Evolutionary conservation across 139 green algal species (phyloP).

Genomic region (Ettlia oleoabundans): DNA sequence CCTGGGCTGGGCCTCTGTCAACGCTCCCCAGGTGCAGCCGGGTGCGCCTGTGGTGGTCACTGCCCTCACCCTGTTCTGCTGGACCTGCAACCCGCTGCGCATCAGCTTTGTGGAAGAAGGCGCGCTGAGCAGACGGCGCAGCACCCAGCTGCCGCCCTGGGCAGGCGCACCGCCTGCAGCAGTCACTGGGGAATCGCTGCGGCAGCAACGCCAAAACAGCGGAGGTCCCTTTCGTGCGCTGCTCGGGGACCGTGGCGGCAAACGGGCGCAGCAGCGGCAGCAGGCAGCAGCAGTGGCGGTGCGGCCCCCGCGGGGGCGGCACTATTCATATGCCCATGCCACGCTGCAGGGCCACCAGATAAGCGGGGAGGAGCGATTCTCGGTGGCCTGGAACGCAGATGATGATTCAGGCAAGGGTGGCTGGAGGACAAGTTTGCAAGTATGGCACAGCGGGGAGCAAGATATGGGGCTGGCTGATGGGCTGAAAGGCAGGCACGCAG

Average conservation of each 20-base stretch:
- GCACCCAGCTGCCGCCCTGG: conserved; percentile 5
- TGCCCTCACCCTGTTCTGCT: conserved; percentile 38
- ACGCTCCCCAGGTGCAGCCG: conserved; percentile 16
- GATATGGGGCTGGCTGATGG: too few species aligned
- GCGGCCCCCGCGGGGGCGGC: background rate
- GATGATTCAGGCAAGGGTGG: conserved; percentile 19
- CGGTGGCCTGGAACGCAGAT: conserved; percentile 35
- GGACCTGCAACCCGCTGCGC: conserved; percentile 43
- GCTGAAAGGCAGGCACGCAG: too few species aligned
- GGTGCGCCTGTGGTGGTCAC: conserved; percentile 38
- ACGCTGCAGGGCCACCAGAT: conserved; percentile 48
- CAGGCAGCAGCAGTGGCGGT: background rate
- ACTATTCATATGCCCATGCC: conserved; percentile 37
- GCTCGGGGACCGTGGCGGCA: background rate
- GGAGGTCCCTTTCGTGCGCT: too few species aligned
- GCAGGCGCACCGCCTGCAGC: background rate
- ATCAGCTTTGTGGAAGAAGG: conserved; percentile 40
- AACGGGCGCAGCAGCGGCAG: background rate
- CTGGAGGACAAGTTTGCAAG: too few species aligned
- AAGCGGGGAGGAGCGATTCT: conserved; percentile 44
- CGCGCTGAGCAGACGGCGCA: background rate
- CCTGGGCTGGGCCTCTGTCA: conserved; percentile 36
- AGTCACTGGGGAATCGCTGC: background rate
- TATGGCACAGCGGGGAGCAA: too few species aligned
- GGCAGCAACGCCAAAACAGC: background rate